phyloP scores from a whole-genome alignment of 176 grass and related monocot species.

The Cenchrus fungigraminus region DNA sequence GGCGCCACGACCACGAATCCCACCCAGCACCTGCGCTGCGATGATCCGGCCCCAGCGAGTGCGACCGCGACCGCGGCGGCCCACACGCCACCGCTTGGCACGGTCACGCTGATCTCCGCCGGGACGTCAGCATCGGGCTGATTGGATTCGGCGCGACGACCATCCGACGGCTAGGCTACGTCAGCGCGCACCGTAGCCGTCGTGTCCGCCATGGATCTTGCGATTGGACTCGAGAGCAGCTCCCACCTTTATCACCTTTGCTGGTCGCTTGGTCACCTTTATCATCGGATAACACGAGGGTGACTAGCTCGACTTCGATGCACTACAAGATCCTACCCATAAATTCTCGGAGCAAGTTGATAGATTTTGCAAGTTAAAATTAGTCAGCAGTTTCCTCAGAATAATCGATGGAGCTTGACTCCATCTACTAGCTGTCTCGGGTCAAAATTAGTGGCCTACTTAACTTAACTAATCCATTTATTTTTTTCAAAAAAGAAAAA shows the following conservation, averaged over 20 bases:
- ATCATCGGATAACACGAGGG: not conserved
- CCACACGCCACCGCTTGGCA: not conserved
- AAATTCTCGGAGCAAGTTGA: not conserved
- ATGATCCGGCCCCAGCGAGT: too few relatives aligned
- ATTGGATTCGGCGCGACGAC: not conserved
- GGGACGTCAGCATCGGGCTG: not conserved
- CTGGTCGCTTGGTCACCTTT: not conserved
- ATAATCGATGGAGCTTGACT: not conserved
- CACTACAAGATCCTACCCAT: not conserved
- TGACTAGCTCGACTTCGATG: too few relatives aligned
- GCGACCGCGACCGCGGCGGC: not conserved
- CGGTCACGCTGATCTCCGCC: not conserved
- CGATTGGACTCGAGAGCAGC: slow-evolving; percentile 14
- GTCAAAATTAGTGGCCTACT: not conserved
- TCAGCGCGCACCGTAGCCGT: slow-evolving; percentile 6
- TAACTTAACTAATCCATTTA: too few relatives aligned
- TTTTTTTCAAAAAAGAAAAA: not conserved
- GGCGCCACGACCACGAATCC: too few relatives aligned
- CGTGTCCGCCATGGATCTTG: not conserved
- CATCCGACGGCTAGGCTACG: slow-evolving; percentile 16
- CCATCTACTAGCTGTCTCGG: not conserved
- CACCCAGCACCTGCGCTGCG: too few relatives aligned
- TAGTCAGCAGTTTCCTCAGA: not conserved
- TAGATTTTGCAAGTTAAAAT: not conserved
- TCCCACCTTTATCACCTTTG: not conserved